Percentiles rank a stretch among this genome's conserved stretches.
These are phyloP conservation scores for Aegilops bicornis DNA, from an alignment of 176 grass and related monocot species.

Conservation along the genomic window DNA sequence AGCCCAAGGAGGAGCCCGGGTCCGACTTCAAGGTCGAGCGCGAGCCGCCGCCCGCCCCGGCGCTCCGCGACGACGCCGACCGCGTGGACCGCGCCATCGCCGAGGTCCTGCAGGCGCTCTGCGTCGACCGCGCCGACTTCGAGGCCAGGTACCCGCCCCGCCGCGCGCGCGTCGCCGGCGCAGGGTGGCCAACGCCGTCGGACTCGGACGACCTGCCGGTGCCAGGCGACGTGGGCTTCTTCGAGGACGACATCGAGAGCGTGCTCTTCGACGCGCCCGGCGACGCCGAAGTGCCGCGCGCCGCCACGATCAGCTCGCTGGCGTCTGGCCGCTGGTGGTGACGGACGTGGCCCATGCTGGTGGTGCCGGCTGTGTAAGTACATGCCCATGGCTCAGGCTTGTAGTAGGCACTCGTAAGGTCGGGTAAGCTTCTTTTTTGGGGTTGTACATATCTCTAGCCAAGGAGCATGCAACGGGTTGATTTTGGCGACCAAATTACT, in stretches of 20 bases:
- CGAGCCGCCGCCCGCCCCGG: background rate
- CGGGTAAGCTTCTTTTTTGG: background rate
- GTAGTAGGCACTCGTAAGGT: background rate
- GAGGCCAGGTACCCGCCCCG: slow-evolving; percentile 44
- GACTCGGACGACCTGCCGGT: slow-evolving; percentile 30
- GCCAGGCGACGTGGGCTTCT: slow-evolving; percentile 28
- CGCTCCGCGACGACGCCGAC: slow-evolving; percentile 31
- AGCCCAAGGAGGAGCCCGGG: background rate
- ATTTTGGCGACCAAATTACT: too few relatives aligned
- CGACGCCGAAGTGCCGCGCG: background rate
- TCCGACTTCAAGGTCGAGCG: background rate
- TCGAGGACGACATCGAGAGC: slow-evolving; percentile 53
- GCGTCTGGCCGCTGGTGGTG: slow-evolving; percentile 16
- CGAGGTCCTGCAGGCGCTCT: slow-evolving; percentile 39
- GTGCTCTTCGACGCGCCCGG: slow-evolving; percentile 38
- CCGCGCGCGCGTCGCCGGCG: background rate
- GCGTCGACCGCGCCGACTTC: slow-evolving; percentile 50
- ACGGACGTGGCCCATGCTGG: background rate
- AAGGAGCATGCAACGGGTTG: background rate
- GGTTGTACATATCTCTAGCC: background rate
- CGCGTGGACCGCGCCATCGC: slow-evolving; percentile 46
- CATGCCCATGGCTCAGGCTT: too few relatives aligned
- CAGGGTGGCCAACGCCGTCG: background rate
- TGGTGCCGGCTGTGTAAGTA: too few relatives aligned
- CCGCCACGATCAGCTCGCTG: slow-evolving; percentile 17